A percentile compares a stretch with the other conserved stretches of the same genome.
Conservation (phyloP, 495 filamentous ascomycete species). For the Bacidia gigantensis region DNA sequence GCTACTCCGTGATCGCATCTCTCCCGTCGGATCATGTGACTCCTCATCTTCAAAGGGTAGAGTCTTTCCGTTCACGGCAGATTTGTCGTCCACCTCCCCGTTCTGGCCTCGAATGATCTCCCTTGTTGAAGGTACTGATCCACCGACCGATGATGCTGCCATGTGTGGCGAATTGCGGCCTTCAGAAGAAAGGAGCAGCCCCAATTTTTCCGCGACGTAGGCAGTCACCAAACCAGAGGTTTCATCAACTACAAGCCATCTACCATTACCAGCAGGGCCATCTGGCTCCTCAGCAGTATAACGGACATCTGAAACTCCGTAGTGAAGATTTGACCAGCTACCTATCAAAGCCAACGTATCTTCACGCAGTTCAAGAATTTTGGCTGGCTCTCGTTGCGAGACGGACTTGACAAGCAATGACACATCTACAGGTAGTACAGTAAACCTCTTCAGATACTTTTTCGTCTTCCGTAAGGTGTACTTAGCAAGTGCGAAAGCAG, state of each 20-base stretch:
- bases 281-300: not conserved
- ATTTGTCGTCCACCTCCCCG: no score
- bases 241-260: slow-evolving; percentile 85
- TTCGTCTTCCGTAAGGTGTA: slow-evolving; percentile 87
- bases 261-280: slow-evolving; percentile 37
- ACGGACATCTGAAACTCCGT: slow-evolving; percentile 10
- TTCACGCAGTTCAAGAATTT: slow-evolving; percentile 78
- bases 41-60: not conserved
- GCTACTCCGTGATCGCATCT: not conserved
- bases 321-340: slow-evolving; percentile 52
- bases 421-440: slow-evolving; percentile 69
- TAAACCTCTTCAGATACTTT: slow-evolving; percentile 84
- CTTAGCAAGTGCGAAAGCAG: slow-evolving; percentile 81
- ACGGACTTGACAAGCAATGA: slow-evolving; percentile 57
- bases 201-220: slow-evolving; percentile 84
- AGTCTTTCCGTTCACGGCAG: no score
- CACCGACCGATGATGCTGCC: no score
- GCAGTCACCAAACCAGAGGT: slow-evolving; percentile 76
- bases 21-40: not conserved
- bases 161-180: no score
- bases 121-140: no score
- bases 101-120: no score
- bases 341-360: slow-evolving; percentile 66
- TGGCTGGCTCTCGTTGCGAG: slow-evolving; percentile 57
- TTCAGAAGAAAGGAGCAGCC: slow-evolving; percentile 45